A percentile compares a stretch with the other conserved stretches of the same genome.
These are phyloP conservation scores for Linderniella brevidens DNA, from an alignment of 257 asterid species.

Conservation along the genomic window DNA sequence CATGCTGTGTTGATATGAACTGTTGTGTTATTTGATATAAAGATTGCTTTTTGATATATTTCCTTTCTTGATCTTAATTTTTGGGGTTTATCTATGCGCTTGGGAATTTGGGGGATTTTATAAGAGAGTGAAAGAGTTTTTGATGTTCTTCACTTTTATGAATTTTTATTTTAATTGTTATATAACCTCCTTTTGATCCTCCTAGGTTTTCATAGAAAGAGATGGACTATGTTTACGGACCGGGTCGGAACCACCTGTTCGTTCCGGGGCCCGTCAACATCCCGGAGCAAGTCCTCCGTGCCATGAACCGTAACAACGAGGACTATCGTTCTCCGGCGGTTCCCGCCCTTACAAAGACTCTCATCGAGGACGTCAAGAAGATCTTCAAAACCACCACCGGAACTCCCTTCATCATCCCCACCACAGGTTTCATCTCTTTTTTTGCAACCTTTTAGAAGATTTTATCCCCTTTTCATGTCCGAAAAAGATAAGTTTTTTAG, in stretches of 20 bases:
- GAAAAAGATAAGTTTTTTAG: too few species aligned
- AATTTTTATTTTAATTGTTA: too few species aligned
- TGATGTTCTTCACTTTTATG: too few species aligned
- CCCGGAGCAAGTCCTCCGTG: slow-evolving; percentile 93
- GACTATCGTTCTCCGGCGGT: slow-evolving; percentile 94
- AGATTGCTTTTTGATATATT: too few species aligned
- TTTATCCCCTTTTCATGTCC: neutral
- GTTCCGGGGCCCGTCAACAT: slow-evolving; percentile 99
- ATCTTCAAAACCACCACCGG: slow-evolving; percentile 87
- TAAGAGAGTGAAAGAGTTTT: too few species aligned
- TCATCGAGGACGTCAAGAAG: slow-evolving; percentile 90
- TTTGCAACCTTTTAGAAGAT: neutral
- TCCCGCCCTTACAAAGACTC: slow-evolving; percentile 69
- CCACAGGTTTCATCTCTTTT: slow-evolving; percentile 45
- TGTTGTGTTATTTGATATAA: neutral
- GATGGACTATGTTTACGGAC: slow-evolving; percentile 87
- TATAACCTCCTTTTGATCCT: too few species aligned
- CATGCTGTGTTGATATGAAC: too few species aligned
- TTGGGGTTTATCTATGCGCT: too few species aligned
- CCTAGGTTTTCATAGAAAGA: slow-evolving; percentile 14
- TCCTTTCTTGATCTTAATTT: too few species aligned
- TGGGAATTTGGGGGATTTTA: too few species aligned
- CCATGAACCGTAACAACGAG: slow-evolving; percentile 95
- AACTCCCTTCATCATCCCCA: slow-evolving; percentile 82
- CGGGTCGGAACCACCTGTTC: slow-evolving; percentile 96